Base-by-base conservation (phyloP, 495 filamentous ascomycete genomes). In the Neurospora sp. region DNA sequence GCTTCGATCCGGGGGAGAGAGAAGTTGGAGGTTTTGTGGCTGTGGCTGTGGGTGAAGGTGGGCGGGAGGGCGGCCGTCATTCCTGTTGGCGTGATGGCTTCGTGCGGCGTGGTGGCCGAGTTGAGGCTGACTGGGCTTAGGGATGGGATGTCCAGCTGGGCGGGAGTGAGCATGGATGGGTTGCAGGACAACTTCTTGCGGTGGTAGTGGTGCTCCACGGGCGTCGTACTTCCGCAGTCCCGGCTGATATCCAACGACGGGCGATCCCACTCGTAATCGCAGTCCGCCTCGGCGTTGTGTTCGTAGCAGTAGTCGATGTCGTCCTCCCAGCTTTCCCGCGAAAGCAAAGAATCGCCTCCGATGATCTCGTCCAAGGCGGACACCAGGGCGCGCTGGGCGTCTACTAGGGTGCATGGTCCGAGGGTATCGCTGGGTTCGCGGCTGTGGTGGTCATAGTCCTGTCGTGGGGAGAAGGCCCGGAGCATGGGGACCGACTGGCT, bases 241-340 rank as follows among this genome's bases (percentile, higher is more conserved):
- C 83, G 81, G 70, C 74, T 77, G 38, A 82, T 74, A 62, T 87
- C 85, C 59, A 83, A 73, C 2, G 85, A 87, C 11, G 84, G 81
- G 12, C 89, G 87, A 69, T 90, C 87, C 94, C 94, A 97, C 73
- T 96, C 92, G 75, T 94, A 97, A 76, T 98, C 89, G 78, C 92
- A 97, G 76, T 94, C 89, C 2, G 94, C 93, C 80, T 98, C 95
- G 9, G 92, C 93, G 69, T 91, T 93, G 80, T 96, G 89, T 75
- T 97, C 92, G 77, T 98, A 98, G 79, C 91, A 96, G 80, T 92
- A 98, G 79, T 97, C 94, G 76, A 98, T 95, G 76, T 94, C 94
- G 59, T 94, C 93, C 77, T 98, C 95, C 95, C 95, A 98, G 27
- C 86, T 91, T 62, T 90, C 87, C 44, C 78, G 77, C 8, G 72